Evolutionary conservation across 208 protist species (phyloP), one percentile per base, ranked within the genome.

Genomic region (Trypanosoma platydactyli): DNA sequence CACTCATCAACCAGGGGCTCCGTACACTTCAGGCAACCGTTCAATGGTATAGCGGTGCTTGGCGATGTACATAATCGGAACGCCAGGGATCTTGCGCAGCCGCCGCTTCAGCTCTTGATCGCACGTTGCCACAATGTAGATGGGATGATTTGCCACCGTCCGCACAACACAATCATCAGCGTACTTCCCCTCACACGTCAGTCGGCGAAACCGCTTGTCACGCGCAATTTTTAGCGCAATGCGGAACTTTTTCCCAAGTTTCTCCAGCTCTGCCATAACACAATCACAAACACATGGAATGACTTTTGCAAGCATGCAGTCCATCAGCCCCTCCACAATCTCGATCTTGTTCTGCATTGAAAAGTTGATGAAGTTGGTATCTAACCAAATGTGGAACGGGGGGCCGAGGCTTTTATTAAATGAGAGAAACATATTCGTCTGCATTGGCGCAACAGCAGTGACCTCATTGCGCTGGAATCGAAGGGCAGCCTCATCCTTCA

Each of bases 321-420:
- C 98, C 98, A 99, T 99, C 24, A 98, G 80, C 1, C 86, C 86
- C 52, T 98, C 83, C 24, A 99, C 86, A 57, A 99, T 97, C 67
- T 99, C 98, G 24, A 99, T 94, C 76, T 99, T 99, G 82, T 99
- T 99, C 68, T 99, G 96, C 79, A 99, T 99, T n/a, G 97, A 98
- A 73, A 99, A 99, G 85, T 99, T 99, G 75, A 99, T 99, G 76
- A 99, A 99, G 92, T 99, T 99, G 2, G 99, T 99, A 75, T 99
- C 99, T 12, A 99, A 76, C 76, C 99, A 92, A 18, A 99, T 88
- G 72, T 97, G 93, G 83, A 98, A 99, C 50, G 99, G 99, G 18
- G 99, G 99, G 6, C 97, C 98, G 5, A 99, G 91, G 35, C 92
- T 82, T 41, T 77, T 91, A 89, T 99, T 99, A 88, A 98, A 98